These are phyloP conservation scores for Helianthus annuus DNA, from an alignment of 129 eudicot genomes.

Conservation along the genomic window DNA sequence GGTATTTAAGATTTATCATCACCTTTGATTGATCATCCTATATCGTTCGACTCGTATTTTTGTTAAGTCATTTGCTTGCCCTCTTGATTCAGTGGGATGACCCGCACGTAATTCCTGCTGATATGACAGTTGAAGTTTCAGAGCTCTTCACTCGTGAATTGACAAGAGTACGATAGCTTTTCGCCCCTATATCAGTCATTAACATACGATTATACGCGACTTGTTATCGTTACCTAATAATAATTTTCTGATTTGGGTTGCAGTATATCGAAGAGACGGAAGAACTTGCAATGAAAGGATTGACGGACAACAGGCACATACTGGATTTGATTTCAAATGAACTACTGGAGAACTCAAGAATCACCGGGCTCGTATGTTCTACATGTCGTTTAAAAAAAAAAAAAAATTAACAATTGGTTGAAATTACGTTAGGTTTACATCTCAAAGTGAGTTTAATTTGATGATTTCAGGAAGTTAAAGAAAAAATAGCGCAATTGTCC, in stretches of 20 bases:
- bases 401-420: neutral
- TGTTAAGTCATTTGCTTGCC: neutral
- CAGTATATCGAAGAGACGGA: constrained; percentile 97
- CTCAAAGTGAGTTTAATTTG: neutral
- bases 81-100: constrained; percentile 76
- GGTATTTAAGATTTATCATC: constrained; percentile 32
- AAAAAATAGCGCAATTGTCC: constrained; percentile 53
- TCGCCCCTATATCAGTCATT: neutral
- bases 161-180: constrained; percentile 62
- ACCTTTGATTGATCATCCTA: neutral
- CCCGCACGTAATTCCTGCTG: constrained; percentile 70
- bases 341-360: constrained; percentile 70
- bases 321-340: constrained; percentile 62
- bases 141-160: constrained; percentile 92
- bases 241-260: constrained; percentile 24
- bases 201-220: neutral
- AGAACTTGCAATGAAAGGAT: constrained; percentile 82
- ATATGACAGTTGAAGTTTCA: constrained; percentile 85
- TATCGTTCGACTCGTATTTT: neutral
- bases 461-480: constrained; percentile 70
- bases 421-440: neutral
- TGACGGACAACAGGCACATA: constrained; percentile 74
- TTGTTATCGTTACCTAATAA: neutral
- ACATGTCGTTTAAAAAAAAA: neutral
- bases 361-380: constrained; percentile 80